Evolutionary conservation across 371 early-diverging fungal species (phyloP), one percentile per base, ranked within the genome.

Genomic region (Circinella umbellata): DNA sequence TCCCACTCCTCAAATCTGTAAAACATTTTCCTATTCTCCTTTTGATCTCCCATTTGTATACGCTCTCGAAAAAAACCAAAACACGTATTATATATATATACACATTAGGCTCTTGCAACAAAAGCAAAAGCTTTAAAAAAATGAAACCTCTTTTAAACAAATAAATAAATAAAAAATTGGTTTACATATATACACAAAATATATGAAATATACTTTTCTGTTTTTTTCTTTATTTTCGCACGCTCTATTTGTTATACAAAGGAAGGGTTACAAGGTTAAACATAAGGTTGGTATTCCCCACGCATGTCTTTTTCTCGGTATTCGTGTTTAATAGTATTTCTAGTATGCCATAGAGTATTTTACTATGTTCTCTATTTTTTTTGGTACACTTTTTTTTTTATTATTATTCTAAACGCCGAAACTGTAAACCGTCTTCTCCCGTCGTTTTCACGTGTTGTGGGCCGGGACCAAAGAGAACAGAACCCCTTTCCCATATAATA

Each of bases 391-490:
- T 34, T 57, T n/a, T 57, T 10, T 11, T 57, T 48, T 17, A 1
- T 48, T 48, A 17, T 1, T 48, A 27, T 48, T 34, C 35, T 34
- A 62, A 62, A 63, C 63, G n/a, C 63, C 63, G 63, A 27, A 27
- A 27, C 27, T 27, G 27, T 27, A 27, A 64, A 64, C 65, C 65
- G 65, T 64, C 65, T 64, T 64, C 65, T 64, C 36, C 65, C 65
- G 65, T 53, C 65, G 11, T 64, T 64, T 64, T 64, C 65, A 64
- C 65, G 53, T 64, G 65, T 64, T 53, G 10, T 57, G 27, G 27
- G 57, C 57, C 57, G 57, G 57, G 14, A 42, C 11, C 9, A 42
- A 34, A n/a, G 51, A n/a, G 51, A 57, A 37, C 57, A 34, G 57
- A 10, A 27, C 27, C 27, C 13, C 57, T 57, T 57, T n/a, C 57